Evolutionary conservation across 306 rosid species (phyloP), one percentile per base, ranked within the genome.

Genomic region (Trifolium subterraneum): DNA sequence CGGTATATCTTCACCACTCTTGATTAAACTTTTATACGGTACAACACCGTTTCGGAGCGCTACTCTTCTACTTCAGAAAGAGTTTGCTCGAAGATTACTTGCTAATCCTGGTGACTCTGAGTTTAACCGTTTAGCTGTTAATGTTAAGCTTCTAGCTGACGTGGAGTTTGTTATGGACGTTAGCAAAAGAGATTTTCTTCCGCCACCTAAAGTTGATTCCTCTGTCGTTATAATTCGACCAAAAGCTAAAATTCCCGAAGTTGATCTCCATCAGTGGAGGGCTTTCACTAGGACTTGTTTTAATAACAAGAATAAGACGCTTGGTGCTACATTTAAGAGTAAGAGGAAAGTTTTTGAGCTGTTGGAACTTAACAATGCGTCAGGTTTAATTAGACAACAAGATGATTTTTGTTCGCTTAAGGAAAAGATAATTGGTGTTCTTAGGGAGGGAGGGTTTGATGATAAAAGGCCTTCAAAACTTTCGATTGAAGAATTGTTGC

Each of bases 31-130:
- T 68, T 83, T 87, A 35, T 90, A 87, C 36, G 90, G 88, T 12
- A 12, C 81, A 10, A 74, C 39, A 20, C 79, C 62, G 23, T 94
- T 88, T 70, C 76, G 95, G 50, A 86, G 97, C 38, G 90, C 97
- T 10, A 92, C 99, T n/a, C 92, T 94, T 76, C 87, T 94, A 11
- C 89, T 94, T 4, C 97, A 94, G 55, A 92, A 92, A 63, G 97
- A 94, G 86, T 94, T 94, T 48, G 97, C 99, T 5, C 75, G 85
- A 68, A 86, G 99, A 52, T 74, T 94, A 65, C 16, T 88, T 84
- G 95, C 96, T 9, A 78, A 81, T 74, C 93, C 96, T 1, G 89
- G 92, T 10, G 93, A 92, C 16, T 80, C 92, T 3, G 97, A 87
- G 73, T 94, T 81, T 64, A 90, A 88, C 62, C 96, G 96, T 0